Evolutionary conservation across 2,329 filamentous ascomycete genomes (phyloP).

Genomic region (Aspergillus pseudoglaucus): DNA sequence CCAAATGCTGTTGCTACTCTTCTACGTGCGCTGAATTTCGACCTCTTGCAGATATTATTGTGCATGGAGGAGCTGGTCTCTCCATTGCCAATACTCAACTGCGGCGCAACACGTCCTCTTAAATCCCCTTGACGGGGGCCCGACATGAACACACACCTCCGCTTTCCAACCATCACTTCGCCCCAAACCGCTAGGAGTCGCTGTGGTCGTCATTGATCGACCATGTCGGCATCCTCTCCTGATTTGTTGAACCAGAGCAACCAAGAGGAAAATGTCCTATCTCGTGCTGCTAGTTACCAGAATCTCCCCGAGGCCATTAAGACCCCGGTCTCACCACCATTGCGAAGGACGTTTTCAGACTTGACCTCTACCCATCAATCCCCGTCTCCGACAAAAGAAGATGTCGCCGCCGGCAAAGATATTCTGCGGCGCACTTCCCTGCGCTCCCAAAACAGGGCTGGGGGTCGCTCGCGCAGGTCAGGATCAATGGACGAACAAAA

Average conservation of each 20-base stretch:
- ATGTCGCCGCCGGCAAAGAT: constrained; percentile 34
- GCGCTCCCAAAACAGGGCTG: constrained; percentile 28
- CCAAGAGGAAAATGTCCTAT: constrained; percentile 30
- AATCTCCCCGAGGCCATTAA: constrained; percentile 41
- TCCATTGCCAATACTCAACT: constrained; percentile 21
- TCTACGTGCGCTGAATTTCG: constrained; percentile 1
- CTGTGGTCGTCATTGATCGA: constrained; percentile 8
- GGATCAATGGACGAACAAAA: constrained; percentile 32
- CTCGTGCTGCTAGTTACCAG: constrained; percentile 54
- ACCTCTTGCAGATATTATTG: constrained; percentile 12
- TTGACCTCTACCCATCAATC: constrained; percentile 38
- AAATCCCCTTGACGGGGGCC: neutral
- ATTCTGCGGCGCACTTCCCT: constrained; percentile 37
- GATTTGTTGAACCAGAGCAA: constrained; percentile 16
- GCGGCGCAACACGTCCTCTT: constrained; percentile 3
- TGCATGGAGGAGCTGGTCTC: constrained; percentile 40
- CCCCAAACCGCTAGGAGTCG: neutral
- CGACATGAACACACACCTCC: neutral
- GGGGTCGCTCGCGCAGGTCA: constrained; percentile 30
- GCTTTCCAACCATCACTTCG: neutral
- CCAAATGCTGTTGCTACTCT: constrained; percentile 10
- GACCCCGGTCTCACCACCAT: constrained; percentile 25
- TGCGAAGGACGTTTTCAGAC: constrained; percentile 48
- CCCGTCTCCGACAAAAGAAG: constrained; percentile 32
- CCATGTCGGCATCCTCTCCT: constrained; percentile 27